These are phyloP conservation scores for Pyrenochaeta sp. DNA, from an alignment of 2,329 filamentous ascomycete genomes.

Conservation along the genomic window DNA sequence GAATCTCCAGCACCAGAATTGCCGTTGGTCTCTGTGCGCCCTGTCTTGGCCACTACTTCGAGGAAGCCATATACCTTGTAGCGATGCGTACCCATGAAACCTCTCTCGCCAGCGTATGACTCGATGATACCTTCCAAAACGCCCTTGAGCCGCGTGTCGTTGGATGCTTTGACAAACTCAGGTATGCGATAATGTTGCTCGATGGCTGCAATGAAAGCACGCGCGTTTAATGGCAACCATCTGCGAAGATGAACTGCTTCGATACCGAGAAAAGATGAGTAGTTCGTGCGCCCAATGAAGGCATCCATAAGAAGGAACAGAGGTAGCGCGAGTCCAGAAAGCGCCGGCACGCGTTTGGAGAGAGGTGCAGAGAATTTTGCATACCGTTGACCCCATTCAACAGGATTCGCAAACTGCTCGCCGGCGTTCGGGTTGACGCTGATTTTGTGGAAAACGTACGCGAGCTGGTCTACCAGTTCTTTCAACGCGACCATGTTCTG, in stretches of 20 bases:
- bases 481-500: conserved; percentile 61
- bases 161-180: conserved; percentile 59
- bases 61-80: conserved; percentile 65
- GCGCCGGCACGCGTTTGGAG: conserved; percentile 59
- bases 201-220: conserved; percentile 63
- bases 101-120: conserved; percentile 61
- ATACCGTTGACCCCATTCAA: conserved; percentile 33
- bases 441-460: conserved; percentile 63
- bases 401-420: conserved; percentile 36
- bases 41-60: conserved; percentile 62
- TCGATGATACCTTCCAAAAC: conserved; percentile 63
- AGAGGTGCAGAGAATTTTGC: conserved; percentile 60
- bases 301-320: conserved; percentile 64
- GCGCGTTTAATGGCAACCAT: conserved; percentile 61
- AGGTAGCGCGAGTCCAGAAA: conserved; percentile 53
- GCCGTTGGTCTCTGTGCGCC: conserved; percentile 62
- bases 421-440: conserved; percentile 60
- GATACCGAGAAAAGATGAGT: conserved; percentile 59
- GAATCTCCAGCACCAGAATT: conserved; percentile 56
- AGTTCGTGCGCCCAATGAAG: conserved; percentile 61
- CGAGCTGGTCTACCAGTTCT: conserved; percentile 62
- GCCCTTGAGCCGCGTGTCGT: conserved; percentile 59
- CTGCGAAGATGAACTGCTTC: conserved; percentile 61
- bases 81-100: conserved; percentile 63
- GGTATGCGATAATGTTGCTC: conserved; percentile 63